These are phyloP conservation scores for Gloeopeniophorella convolvens DNA, from an alignment of 768 basidiomycete species.

Conservation along the genomic window DNA sequence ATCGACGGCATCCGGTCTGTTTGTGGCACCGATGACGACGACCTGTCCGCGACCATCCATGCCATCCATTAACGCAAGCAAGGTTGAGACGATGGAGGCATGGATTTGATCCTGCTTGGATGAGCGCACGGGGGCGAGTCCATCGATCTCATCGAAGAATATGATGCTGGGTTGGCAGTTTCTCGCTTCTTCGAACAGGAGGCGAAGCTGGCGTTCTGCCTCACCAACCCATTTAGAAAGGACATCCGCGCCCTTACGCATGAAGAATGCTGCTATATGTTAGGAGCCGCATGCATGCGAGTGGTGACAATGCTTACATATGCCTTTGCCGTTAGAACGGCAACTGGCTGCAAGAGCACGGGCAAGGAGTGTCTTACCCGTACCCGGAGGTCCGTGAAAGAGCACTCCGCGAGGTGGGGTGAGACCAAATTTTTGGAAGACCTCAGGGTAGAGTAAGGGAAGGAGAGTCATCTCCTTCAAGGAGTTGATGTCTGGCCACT, in stretches of 20 bases:
- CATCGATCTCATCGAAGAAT: slow-evolving; percentile 99
- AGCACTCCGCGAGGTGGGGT: slow-evolving; percentile 95
- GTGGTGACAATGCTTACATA: slow-evolving; percentile 51
- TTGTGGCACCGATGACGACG: slow-evolving; percentile 96
- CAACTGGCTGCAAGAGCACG: slow-evolving; percentile 92
- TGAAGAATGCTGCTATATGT: slow-evolving; percentile 77
- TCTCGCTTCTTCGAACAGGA: slow-evolving; percentile 93
- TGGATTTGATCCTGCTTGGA: slow-evolving; percentile 99
- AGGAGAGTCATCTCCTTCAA: slow-evolving; percentile 98
- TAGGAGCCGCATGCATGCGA: background rate
- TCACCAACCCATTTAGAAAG: slow-evolving; percentile 99
- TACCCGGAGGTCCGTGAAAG: slow-evolving; percentile 99
- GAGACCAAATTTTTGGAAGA: slow-evolving; percentile 89
- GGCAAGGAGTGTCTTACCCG: slow-evolving; percentile 92
- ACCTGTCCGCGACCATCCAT: slow-evolving; percentile 99
- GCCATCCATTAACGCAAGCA: slow-evolving; percentile 97
- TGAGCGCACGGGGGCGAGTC: slow-evolving; percentile 95
- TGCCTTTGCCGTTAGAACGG: slow-evolving; percentile 76
- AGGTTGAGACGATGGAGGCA: slow-evolving; percentile 92
- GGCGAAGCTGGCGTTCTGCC: slow-evolving; percentile 90
- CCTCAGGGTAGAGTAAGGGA: slow-evolving; percentile 91
- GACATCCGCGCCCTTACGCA: slow-evolving; percentile 98
- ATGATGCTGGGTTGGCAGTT: slow-evolving; percentile 94
- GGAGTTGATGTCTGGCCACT: slow-evolving; percentile 75
- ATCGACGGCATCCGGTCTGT: slow-evolving; percentile 96